Evolutionary conservation across 208 protist genomes (phyloP).

Genomic region (Wallacemonas rigidus): DNA sequence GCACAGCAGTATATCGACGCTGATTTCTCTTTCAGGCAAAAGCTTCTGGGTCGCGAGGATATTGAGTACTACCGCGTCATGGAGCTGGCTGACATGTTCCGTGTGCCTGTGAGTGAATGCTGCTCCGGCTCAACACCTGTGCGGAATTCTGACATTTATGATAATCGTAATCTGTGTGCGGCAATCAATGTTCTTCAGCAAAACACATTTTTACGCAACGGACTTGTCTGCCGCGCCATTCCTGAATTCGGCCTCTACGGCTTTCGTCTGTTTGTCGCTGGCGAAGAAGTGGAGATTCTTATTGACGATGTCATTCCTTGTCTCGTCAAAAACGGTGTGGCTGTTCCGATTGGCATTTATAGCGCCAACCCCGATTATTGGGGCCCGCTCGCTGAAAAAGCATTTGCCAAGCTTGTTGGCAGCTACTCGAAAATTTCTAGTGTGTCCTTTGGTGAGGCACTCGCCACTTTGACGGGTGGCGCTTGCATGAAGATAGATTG

Average conservation of each 20-base stretch:
- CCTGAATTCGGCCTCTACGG: constrained; percentile 22
- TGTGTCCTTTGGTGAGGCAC: constrained; percentile 46
- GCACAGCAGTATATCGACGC: constrained; percentile 18
- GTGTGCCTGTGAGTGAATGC: constrained; percentile 16
- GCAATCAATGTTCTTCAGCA: constrained; percentile 52
- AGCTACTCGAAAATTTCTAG: constrained; percentile 52
- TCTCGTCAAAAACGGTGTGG: constrained; percentile 12
- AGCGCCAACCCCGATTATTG: constrained; percentile 51
- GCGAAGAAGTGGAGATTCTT: constrained; percentile 36
- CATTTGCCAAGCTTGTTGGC: constrained; percentile 64
- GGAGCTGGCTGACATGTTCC: constrained; percentile 24
- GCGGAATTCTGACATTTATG: constrained; percentile 35
- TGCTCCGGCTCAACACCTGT: constrained; percentile 26
- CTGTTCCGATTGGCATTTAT: constrained; percentile 38
- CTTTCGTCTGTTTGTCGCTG: constrained; percentile 37
- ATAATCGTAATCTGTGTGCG: constrained; percentile 49
- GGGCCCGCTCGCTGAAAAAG: constrained; percentile 68
- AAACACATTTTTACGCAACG: constrained; percentile 14
- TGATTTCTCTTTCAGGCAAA: constrained; percentile 28
- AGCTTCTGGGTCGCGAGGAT: constrained; percentile 29
- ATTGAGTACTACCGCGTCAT: constrained; percentile 19
- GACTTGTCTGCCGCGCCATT: constrained; percentile 5
- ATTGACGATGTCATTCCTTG: constrained; percentile 69
- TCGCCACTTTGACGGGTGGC: constrained; percentile 62
- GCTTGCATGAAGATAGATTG: constrained; percentile 56